phyloP scores from a whole-genome alignment of 2,329 filamentous ascomycete species.

The Gaeumannomyces sp. region DNA sequence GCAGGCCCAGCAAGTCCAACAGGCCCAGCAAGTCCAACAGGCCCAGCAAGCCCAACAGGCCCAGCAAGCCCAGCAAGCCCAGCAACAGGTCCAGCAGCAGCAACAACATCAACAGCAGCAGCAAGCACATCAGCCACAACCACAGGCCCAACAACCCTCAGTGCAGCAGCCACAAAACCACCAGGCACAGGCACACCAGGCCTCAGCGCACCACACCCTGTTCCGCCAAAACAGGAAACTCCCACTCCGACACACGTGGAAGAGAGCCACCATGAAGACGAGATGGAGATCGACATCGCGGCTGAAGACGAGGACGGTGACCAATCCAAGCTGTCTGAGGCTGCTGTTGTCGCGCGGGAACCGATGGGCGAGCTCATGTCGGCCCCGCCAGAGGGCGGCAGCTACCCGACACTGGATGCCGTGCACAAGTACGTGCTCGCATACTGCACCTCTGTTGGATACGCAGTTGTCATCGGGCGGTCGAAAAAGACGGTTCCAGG shows the following conservation, averaged over 20 bases:
- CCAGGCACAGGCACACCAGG: slow-evolving; percentile 21
- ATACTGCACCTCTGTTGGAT: slow-evolving; percentile 62
- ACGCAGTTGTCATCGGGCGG: slow-evolving; percentile 61
- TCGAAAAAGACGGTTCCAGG: slow-evolving; percentile 64
- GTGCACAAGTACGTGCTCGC: slow-evolving; percentile 57
- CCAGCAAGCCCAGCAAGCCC: neutral
- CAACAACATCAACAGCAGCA: slow-evolving; percentile 27
- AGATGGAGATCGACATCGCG: slow-evolving; percentile 44
- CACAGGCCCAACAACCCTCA: slow-evolving; percentile 16
- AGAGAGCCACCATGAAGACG: slow-evolving; percentile 38
- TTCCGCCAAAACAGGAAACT: slow-evolving; percentile 19
- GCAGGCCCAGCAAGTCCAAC: slow-evolving; percentile 26
- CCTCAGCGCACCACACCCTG: slow-evolving; percentile 11
- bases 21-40: slow-evolving; percentile 24
- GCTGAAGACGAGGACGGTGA: slow-evolving; percentile 29
- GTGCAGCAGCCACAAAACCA: slow-evolving; percentile 21
- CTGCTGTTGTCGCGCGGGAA: slow-evolving; percentile 44
- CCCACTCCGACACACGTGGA: slow-evolving; percentile 3
- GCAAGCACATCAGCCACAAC: slow-evolving; percentile 24
- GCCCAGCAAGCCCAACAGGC: slow-evolving; percentile 20
- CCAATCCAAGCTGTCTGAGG: slow-evolving; percentile 41
- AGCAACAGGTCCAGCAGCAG: slow-evolving; percentile 18
- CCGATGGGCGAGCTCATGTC: slow-evolving; percentile 57
- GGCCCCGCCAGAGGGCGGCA: slow-evolving; percentile 57
- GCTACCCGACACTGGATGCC: slow-evolving; percentile 57